Conservation (phyloP, 179 eudicot species). For the Drosera spatulata region DNA sequence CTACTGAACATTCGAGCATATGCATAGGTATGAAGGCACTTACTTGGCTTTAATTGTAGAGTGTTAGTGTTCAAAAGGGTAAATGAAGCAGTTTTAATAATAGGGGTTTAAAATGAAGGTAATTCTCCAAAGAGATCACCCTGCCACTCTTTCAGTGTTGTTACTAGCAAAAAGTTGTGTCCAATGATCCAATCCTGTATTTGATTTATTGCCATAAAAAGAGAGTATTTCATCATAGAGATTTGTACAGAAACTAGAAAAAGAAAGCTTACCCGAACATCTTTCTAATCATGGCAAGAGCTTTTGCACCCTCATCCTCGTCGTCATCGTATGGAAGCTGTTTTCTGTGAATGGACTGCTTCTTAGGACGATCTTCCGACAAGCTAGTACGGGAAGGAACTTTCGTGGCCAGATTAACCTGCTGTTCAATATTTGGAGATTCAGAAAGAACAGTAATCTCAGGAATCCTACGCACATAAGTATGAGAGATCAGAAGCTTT, state of each 20-base stretch:
- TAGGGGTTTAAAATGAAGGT: too few relatives aligned
- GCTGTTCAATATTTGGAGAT: slow-evolving; percentile 24
- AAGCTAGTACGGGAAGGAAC: slow-evolving; percentile 20
- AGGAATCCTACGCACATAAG: too few relatives aligned
- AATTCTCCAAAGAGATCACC: too few relatives aligned
- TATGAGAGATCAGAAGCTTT: neutral
- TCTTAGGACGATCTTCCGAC: slow-evolving; percentile 29
- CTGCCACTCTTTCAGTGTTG: too few relatives aligned
- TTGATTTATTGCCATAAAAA: neutral
- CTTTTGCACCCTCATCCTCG: slow-evolving; percentile 15
- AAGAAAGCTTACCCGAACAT: slow-evolving; percentile 42
- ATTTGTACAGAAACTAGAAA: neutral
- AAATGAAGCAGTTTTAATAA: too few relatives aligned
- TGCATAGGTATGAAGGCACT: too few relatives aligned
- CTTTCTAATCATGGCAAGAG: slow-evolving; percentile 28
- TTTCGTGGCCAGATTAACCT: slow-evolving; percentile 20
- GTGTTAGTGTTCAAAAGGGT: too few relatives aligned
- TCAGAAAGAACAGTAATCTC: neutral
- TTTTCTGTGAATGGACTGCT: slow-evolving; percentile 20
- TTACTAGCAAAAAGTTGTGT: too few relatives aligned
- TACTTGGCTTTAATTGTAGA: too few relatives aligned
- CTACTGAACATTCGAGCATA: too few relatives aligned
- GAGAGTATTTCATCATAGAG: neutral
- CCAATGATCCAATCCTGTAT: neutral
- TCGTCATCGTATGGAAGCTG: slow-evolving; percentile 23